Evolutionary conservation across 179 eudicot species (phyloP), one percentile per base, ranked within the genome.

Genomic region (Camellia oleifera): DNA sequence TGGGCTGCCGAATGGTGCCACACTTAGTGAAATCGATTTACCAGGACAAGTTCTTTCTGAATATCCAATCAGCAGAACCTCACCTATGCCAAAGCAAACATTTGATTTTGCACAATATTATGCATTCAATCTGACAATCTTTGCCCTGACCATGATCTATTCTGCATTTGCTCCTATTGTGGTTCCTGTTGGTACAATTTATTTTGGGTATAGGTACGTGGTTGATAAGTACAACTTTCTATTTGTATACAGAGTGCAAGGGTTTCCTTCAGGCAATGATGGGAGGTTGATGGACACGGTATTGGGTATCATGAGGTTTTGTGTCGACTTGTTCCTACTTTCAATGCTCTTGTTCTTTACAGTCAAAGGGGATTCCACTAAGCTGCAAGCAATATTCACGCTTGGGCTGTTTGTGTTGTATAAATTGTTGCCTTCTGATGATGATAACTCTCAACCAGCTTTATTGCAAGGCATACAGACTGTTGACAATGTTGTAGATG

Each of bases 201-300:
- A 96, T 89, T 96, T 92, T 82, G 99, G 99, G 60, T 96, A 96
- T 75, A 83, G 99, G 75, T 96, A 94, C 71, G 88, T 94, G 82
- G 99, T 94, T 17, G 99, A 96, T 80, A 96, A 94, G 86, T 96
- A 94, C 90, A 96, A 96, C 93, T 96, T 96, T 88, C 87, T 96
- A 69, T 96, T 90, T 77, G 98, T 96, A 67, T 96, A 94, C 85
- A 88, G 97, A 79, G 99, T 91, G 48, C 90, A 94, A 40, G 99
- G 99, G n/a, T 94, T 96, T 86, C 99, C 98, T 48, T 91, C 99
- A 58, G 98, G 98, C 50, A 96, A 96, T 50, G 98, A 96, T 81
- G 99, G 99, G 60, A 92, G 89, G 84, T 74, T 96, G 86, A 90
- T 96, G 97, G 99, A 94, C 84, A 91, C 92, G 3, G 99, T 96